Base-by-base conservation (phyloP, 139 green algal genomes). In the Choricystis sp. region DNA sequence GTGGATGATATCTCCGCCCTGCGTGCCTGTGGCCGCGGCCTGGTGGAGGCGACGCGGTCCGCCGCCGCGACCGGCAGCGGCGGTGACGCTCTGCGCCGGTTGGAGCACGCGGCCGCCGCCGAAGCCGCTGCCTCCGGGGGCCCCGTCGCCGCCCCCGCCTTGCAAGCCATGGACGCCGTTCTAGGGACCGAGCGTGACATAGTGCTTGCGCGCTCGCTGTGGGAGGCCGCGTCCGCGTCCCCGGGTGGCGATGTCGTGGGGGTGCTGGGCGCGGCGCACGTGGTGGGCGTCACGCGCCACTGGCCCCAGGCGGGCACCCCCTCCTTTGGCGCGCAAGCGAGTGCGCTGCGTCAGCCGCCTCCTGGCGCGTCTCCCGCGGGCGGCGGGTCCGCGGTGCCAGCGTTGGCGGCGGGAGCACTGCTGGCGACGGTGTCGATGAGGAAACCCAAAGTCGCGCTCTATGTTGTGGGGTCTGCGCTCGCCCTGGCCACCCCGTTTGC, bases 181-280 rank as follows among this genome's bases (percentile, higher is more conserved):
- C 64, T 78, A 40, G 56, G 76, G n/a, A 59, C 40, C 26, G 69
- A 78, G 60, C 68, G 71, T 20, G 66, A 77, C 58, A 66, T 66
- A 3, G 57, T 72, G 4, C 48, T 77, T 27, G 28, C 70, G 24
- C 56, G 29, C 24, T 56, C 71, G 31, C 56, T 77, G 55, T 56
- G 72, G 31, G 25, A 59, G 20, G 71, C 61, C 24, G 57, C 62
- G 31, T 40, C 48, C 29, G 57, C 55, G 23, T 62, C 66, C 9
- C 23, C 24, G 2, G 66, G 66, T 21, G 31, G 22, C 49, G 29
- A 30, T 26, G 57, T 77, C 26, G 71, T 77, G 40, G 66, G 71
- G 26, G 71, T 77, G 26, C 66, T 77, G 30, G 71, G 71, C 4
- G 65, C 66, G 2, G 66, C 61, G 2, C 72, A 78, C 60, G 21